phyloP scores from a whole-genome alignment of 2,329 filamentous ascomycete species.

The Fusarium sp. region DNA sequence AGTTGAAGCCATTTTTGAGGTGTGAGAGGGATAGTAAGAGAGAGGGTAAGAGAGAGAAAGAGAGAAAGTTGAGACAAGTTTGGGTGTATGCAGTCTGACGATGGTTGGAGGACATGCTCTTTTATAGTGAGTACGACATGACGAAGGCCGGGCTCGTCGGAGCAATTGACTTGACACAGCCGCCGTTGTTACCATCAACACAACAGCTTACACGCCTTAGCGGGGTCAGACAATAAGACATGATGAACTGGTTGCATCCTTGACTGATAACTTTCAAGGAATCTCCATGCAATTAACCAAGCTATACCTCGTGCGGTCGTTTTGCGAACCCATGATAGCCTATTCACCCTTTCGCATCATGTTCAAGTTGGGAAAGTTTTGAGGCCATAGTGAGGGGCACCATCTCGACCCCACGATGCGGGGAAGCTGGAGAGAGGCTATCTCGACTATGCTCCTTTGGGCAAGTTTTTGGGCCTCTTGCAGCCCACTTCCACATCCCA shows the following conservation, averaged over 20 bases:
- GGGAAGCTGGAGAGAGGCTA: conserved; percentile 13
- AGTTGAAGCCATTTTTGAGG: conserved; percentile 33
- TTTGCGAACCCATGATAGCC: not conserved
- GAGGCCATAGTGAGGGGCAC: conserved; percentile 22
- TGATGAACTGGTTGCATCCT: not conserved
- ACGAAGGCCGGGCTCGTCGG: not conserved
- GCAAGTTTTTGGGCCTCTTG: conserved; percentile 37
- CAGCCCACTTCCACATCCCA: conserved; percentile 6
- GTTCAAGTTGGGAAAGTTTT: conserved; percentile 36
- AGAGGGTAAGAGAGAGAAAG: too few species aligned
- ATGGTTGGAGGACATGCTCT: conserved; percentile 11
- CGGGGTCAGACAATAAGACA: conserved; percentile 10
- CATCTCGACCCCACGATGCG: conserved; percentile 18
- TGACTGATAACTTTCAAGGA: not conserved
- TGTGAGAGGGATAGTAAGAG: not conserved
- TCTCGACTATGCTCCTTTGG: conserved; percentile 26
- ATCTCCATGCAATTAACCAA: not conserved
- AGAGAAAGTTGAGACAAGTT: not conserved
- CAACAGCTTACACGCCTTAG: not conserved
- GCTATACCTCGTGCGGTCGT: not conserved
- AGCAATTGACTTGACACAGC: not conserved
- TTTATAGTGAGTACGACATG: conserved; percentile 21
- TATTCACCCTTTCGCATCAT: not conserved
- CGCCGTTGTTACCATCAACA: not conserved
- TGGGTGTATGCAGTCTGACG: not conserved